These are phyloP conservation scores for Thamnidium elegans DNA, from an alignment of 192 early-diverging fungal species.

Conservation along the genomic window DNA sequence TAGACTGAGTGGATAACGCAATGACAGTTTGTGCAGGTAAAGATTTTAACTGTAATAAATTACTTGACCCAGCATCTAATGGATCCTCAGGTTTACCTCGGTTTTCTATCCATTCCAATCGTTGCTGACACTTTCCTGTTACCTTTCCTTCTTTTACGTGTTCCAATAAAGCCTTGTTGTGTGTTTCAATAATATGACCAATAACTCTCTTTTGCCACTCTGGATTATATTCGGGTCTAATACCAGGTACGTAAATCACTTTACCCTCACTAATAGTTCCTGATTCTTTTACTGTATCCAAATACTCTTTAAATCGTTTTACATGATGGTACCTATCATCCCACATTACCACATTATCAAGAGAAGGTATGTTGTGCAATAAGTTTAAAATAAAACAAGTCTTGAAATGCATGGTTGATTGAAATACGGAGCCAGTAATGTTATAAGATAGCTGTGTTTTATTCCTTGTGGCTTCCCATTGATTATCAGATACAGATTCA, in stretches of 20 bases:
- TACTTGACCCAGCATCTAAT: background rate
- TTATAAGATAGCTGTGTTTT: slow-evolving; percentile 7
- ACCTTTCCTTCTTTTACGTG: background rate
- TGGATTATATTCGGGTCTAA: slow-evolving; percentile 21
- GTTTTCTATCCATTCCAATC: background rate
- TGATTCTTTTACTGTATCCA: background rate
- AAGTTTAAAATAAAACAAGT: slow-evolving; percentile 26
- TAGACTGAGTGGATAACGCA: background rate
- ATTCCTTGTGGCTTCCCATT: background rate
- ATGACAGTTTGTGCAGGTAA: background rate
- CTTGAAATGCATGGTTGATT: slow-evolving; percentile 34
- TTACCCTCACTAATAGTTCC: slow-evolving; percentile 6
- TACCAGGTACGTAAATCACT: slow-evolving; percentile 8
- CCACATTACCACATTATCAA: slow-evolving; percentile 27
- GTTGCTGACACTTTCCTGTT: background rate
- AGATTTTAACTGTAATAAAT: background rate
- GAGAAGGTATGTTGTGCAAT: slow-evolving; percentile 12
- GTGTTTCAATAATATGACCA: slow-evolving; percentile 10
- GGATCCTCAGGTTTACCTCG: background rate
- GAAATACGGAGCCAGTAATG: slow-evolving; percentile 5
- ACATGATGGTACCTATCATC: slow-evolving; percentile 30
- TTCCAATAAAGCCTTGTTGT: slow-evolving; percentile 7
- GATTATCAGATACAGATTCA: slow-evolving; percentile 5
- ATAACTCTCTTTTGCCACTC: slow-evolving; percentile 16
- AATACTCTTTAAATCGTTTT: slow-evolving; percentile 7